These are phyloP conservation scores for Solanum pimpinellifolium DNA, from an alignment of 257 asterid species.

Conservation along the genomic window DNA sequence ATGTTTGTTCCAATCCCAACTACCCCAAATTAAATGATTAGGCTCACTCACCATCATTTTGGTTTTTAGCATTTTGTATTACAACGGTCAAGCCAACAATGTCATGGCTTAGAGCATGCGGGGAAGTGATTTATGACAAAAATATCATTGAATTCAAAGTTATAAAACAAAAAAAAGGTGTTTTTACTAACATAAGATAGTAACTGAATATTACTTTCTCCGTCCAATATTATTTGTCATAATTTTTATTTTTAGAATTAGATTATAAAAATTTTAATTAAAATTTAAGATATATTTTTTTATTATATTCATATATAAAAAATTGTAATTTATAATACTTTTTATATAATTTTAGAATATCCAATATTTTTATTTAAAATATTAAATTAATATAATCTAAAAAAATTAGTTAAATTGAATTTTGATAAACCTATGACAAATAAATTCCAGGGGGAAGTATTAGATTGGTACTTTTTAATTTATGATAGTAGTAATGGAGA, in stretches of 20 bases:
- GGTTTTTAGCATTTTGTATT: not conserved
- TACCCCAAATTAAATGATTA: not conserved
- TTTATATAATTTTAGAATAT: no score
- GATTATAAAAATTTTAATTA: no score
- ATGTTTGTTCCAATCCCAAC: not conserved
- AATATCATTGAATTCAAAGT: not conserved
- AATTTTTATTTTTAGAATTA: no score
- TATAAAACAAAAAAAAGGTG: not conserved
- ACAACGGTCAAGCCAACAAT: no score
- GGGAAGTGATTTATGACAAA: not conserved
- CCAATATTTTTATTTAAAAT: no score
- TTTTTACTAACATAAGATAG: not conserved
- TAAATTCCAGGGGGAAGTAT: rapidly evolving
- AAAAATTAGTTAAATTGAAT: no score
- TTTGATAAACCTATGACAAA: rapidly evolving
- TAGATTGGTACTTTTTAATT: not conserved
- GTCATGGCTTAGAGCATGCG: not conserved
- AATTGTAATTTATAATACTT: no score
- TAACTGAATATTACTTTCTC: not conserved
- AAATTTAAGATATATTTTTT: not conserved
- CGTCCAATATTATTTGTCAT: no score
- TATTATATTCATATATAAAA: no score
- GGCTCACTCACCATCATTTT: not conserved
- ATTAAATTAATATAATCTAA: rapidly evolving
- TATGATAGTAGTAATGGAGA: not conserved